phyloP scores from a whole-genome alignment of 805 yeast genomes.

The Brettanomyces custersianus region DNA sequence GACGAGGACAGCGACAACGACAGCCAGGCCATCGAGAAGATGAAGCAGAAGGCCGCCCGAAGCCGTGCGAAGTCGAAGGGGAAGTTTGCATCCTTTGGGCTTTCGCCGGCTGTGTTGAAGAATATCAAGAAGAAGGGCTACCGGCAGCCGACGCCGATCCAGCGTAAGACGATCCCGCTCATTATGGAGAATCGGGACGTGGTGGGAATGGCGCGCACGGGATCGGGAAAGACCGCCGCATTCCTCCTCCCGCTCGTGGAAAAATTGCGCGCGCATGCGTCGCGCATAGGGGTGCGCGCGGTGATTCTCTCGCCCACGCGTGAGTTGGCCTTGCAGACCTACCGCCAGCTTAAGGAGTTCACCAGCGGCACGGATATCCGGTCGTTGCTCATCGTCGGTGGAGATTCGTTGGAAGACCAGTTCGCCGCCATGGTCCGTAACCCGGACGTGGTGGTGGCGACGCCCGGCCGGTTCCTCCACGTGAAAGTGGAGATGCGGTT shows the following conservation, averaged over 20 bases:
- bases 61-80: slow-evolving; percentile 56
- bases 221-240: slow-evolving; percentile 98
- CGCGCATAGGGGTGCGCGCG: slow-evolving; percentile 84
- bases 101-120: slow-evolving; percentile 58
- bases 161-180: slow-evolving; percentile 88
- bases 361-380: slow-evolving; percentile 77
- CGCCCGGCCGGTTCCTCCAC: slow-evolving; percentile 97
- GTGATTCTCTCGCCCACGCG: slow-evolving; percentile 88
- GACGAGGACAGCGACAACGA: slow-evolving; percentile 28
- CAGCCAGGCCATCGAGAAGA: slow-evolving; percentile 9
- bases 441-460: slow-evolving; percentile 92
- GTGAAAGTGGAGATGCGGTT: slow-evolving; percentile 91
- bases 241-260: slow-evolving; percentile 87
- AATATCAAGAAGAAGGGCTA: slow-evolving; percentile 82
- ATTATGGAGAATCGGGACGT: slow-evolving; percentile 84
- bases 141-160: slow-evolving; percentile 95
- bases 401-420: slow-evolving; percentile 97
- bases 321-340: slow-evolving; percentile 92
- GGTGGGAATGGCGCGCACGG: slow-evolving; percentile 99
- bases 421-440: slow-evolving; percentile 85
- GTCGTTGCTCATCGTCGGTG: slow-evolving; percentile 81
- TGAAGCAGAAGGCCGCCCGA: slow-evolving; percentile 19
- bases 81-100: slow-evolving; percentile 83
- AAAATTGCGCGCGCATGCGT: slow-evolving; percentile 70
- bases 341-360: slow-evolving; percentile 82